Conservation (phyloP, 768 basidiomycete genomes). For the Strobilomyces confusus region DNA sequence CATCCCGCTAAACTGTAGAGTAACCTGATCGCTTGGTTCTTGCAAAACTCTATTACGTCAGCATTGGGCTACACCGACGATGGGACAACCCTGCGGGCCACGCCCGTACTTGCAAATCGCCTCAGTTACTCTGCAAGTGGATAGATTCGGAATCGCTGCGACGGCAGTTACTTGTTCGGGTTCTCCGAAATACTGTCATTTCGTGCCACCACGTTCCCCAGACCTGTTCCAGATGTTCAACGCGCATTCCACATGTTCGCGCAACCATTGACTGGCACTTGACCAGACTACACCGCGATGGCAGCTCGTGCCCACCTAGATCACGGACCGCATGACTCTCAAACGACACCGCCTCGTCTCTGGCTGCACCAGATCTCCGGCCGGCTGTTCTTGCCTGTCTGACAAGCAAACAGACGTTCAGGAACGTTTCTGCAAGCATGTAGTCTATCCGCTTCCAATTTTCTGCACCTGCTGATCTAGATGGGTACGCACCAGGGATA, state of each 20-base stretch:
- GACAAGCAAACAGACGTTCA: neutral
- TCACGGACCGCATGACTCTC: constrained; percentile 17
- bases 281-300: constrained; percentile 25
- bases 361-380: constrained; percentile 8
- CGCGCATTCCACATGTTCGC: constrained; percentile 33
- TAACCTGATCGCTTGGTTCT: neutral
- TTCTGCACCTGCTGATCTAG: neutral
- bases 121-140: neutral
- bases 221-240: constrained; percentile 29
- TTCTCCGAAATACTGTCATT: constrained; percentile 16
- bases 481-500: neutral
- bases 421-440: constrained; percentile 4
- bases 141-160: constrained; percentile 7
- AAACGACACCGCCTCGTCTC: constrained; percentile 18
- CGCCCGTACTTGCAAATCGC: neutral
- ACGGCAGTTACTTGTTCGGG: constrained; percentile 8
- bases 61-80: neutral
- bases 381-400: constrained; percentile 2
- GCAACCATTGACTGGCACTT: constrained; percentile 22
- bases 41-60: constrained; percentile 16
- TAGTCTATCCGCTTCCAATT: neutral
- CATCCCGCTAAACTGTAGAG: neutral
- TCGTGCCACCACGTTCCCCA: constrained; percentile 21
- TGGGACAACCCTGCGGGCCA: neutral
- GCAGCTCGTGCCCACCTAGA: constrained; percentile 21